Evolutionary conservation across 78 protist genomes (phyloP).

Genomic region (Salpingoeca rosetta): DNA sequence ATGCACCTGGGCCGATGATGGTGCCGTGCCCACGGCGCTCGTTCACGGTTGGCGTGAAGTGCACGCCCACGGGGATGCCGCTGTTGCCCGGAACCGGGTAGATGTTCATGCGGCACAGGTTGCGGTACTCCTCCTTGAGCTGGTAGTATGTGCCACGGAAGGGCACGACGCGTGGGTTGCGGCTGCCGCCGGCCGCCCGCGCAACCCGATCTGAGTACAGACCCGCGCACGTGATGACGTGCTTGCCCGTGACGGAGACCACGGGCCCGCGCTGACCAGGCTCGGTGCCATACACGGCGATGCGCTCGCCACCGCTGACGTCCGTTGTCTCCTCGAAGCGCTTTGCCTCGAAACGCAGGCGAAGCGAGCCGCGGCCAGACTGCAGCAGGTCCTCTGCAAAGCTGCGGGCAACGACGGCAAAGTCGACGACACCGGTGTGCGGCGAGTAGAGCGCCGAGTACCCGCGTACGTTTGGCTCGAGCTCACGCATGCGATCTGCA

Average conservation of each 20-base stretch:
- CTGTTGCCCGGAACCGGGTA: constrained; percentile 5
- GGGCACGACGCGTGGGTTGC: not conserved
- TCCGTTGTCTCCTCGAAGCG: not conserved
- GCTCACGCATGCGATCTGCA: constrained; percentile 1
- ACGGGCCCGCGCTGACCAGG: not conserved
- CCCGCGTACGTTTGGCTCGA: constrained; percentile 37
- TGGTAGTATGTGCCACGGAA: not conserved
- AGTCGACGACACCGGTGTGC: constrained; percentile 50
- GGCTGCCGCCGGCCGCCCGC: not conserved
- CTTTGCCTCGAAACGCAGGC: not conserved
- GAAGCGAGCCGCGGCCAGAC: constrained; percentile 9
- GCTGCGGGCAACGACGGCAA: constrained; percentile 7
- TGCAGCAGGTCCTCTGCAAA: constrained; percentile 14
- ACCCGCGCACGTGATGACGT: constrained; percentile 48
- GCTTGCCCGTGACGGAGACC: not conserved
- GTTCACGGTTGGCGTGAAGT: constrained; percentile 26
- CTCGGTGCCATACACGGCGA: not conserved
- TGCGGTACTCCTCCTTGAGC: constrained; percentile 16
- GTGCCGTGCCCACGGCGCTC: constrained; percentile 30
- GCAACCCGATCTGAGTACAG: constrained; percentile 16
- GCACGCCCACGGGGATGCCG: constrained; percentile 15
- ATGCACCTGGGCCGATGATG: constrained; percentile 59
- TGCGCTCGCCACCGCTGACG: no score
- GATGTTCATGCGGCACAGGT: not conserved
- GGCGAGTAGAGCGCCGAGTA: constrained; percentile 55